Base-by-base conservation (phyloP, 345 rosid species). In the Corchorus capsularis region DNA sequence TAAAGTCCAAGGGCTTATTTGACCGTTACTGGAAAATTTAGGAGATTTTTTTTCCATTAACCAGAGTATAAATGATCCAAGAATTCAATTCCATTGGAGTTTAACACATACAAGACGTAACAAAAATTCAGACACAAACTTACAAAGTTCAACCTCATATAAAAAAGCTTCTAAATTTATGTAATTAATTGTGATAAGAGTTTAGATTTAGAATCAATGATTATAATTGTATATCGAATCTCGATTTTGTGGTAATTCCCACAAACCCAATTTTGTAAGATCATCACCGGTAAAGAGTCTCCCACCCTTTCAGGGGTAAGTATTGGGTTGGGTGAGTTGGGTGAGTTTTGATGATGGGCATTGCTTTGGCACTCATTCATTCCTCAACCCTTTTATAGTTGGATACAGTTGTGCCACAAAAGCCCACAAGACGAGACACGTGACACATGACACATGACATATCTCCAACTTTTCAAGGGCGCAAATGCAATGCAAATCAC, bases 391-490 rank as follows among this genome's bases (percentile, higher is more conserved):
- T 27, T 39, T 11, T 7, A 3, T 19, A 56, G 66, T 73, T 60
- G 76, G 6, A 63, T 19, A 13, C 69, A 35, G 68, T 78, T 72
- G 77, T 50, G 73, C 47, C 69, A 73, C 43, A 39, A 39, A 6
- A 39, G 43, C 43, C 17, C 2, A 66, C 27, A 27, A 27, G 27
- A 27, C 27, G 27, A 27, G 27, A 27, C 27, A 27, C 27, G 1
- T 27, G 27, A 27, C 27, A 27, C 27, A 27, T 27, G 27, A 27
- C 27, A 27, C 27, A 27, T 19, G 74, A 73, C 56, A 56, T 9
- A 14, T 65, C 55, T 76, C 83, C 83, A 66, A 66, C 59, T 72
- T 66, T 56, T 45, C 53, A 35, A 79, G 74, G 64, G 17, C 17
- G 17, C 54, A 7, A 45, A 8, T 27, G 43, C 43, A 22, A 0